Base-by-base conservation (phyloP, 2,329 filamentous ascomycete genomes). In the Furcasterigmium sp. region DNA sequence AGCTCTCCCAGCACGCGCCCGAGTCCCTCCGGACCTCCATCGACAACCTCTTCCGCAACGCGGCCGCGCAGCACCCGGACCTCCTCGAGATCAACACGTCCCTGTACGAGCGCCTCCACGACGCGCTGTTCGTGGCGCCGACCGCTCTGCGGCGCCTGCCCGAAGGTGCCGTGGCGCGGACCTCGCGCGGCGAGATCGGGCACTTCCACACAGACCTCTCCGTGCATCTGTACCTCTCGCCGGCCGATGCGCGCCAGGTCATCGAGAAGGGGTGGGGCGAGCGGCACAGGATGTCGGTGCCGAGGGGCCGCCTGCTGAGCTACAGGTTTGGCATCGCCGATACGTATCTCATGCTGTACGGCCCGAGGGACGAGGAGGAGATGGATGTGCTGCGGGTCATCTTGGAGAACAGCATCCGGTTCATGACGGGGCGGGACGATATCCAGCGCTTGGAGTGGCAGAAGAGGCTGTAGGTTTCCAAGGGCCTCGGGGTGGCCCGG, bases 161-260 rank as follows among this genome's bases (percentile, higher is more conserved):
- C n/a, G n/a, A n/a, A n/a, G n/a, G n/a, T n/a, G n/a, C n/a, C n/a
- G n/a, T n/a, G n/a, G n/a, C n/a, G n/a, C n/a, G n/a, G n/a, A n/a
- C n/a, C n/a, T n/a, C n/a, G n/a, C n/a, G 36, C 7, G 58, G 59
- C 8, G 68, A 71, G 53, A 55, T 62, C 11, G 53, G 53, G 5
- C 68, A 71, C 46, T 54, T 63, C 18, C 67, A 70, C 44, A 44
- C 44, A 10, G 67, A 70, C 45, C 61, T 62, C 8, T 67, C 63
- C 49, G 48, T 61, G 20, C 68, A 71, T 48, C 39, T 65, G 15
- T 56, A 57, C 4, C 51, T 70, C 23, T 62, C 62, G 42, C 56
- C 66, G 5, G 53, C 50, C 2, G 68, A 71, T 41, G 66, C 64
- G 3, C 56, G 57, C 37, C 49, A 52, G 34, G 57, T 57, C 3